Evolutionary conservation across 176 grass and related monocot genomes (phyloP), one percentile per base, ranked within the genome.

Genomic region (Stipa capillata): DNA sequence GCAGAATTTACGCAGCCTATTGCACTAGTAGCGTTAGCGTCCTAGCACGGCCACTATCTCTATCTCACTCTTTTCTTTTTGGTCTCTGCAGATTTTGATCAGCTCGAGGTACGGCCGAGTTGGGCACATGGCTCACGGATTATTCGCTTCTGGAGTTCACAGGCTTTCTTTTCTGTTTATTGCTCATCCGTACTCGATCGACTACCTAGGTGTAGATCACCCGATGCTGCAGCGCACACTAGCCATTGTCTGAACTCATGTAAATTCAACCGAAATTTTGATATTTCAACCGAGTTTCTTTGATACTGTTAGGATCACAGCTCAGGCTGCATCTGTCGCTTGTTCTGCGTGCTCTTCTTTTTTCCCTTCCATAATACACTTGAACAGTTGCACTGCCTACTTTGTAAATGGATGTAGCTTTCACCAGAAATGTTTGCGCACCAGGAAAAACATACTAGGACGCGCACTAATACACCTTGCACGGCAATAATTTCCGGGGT

Each of bases 81-180:
- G 7, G 41, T 17, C 35, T 29, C 3, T 8, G 33, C 8, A 13
- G 49, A 17, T 25, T 32, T 48, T 49, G 55, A 29, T 53, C 68
- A n/a, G 56, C 55, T 73, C 42, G 79, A 62, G 55, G 79, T 71
- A 49, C 53, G 54, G 66, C 41, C 18, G 74, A 48, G 66, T 0
- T n/a, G 37, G 54, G 79, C 80, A 64, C 69, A 82, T 63, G 56
- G 56, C 69, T 73, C 68, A 28, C 80, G 1, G 32, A 28, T 39
- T 24, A 24, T 50, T 34, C 52, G 39, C 7, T 37, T 20, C 23
- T 18, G 60, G 32, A 12, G 7, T 29, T 36, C 5, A 18, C 44
- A 40, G 28, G n/a, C 14, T 28, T 34, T 50, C 5, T 31, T 6
- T 21, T 11, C n/a, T n/a, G 17, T 34, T 35, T 13, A 72, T 34